Percentiles rank a stretch among this genome's conserved stretches.
These are phyloP conservation scores for Trichoderma guizhouense DNA, from an alignment of 2,329 filamentous ascomycete species.

Conservation along the genomic window DNA sequence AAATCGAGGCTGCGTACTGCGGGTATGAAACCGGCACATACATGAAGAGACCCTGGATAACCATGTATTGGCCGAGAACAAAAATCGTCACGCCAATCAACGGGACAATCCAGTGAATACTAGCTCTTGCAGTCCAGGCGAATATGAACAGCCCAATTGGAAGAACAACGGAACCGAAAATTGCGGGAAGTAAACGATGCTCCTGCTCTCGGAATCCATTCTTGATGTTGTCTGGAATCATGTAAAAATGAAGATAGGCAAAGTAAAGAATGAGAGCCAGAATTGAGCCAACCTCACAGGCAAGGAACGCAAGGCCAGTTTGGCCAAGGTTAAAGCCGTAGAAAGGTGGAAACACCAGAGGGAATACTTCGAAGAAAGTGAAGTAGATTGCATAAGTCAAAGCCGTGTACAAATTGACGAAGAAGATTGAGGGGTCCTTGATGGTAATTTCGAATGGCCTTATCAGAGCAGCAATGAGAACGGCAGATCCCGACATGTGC, in stretches of 20 bases:
- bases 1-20: background rate
- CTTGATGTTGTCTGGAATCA: background rate
- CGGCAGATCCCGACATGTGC: conserved; percentile 20
- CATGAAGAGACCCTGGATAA: background rate
- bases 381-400: conserved; percentile 39
- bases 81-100: background rate
- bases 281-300: background rate
- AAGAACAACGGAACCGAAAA: background rate
- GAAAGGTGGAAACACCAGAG: background rate
- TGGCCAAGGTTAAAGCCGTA: conserved; percentile 1
- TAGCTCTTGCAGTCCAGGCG: background rate
- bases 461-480: conserved; percentile 25
- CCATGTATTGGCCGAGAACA: background rate
- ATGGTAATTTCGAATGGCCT: conserved; percentile 33
- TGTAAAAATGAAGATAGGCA: conserved; percentile 7
- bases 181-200: background rate
- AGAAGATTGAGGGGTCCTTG: conserved; percentile 34
- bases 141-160: conserved; percentile 1
- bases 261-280: background rate
- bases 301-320: background rate
- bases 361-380: conserved; percentile 1
- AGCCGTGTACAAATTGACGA: conserved; percentile 38
- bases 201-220: conserved; percentile 1
- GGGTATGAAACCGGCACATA: conserved; percentile 2
- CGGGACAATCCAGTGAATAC: background rate